Evolutionary conservation across 2,329 filamentous ascomycete species (phyloP), one percentile per base, ranked within the genome.

Genomic region (Thielaviopsis ethacetica): DNA sequence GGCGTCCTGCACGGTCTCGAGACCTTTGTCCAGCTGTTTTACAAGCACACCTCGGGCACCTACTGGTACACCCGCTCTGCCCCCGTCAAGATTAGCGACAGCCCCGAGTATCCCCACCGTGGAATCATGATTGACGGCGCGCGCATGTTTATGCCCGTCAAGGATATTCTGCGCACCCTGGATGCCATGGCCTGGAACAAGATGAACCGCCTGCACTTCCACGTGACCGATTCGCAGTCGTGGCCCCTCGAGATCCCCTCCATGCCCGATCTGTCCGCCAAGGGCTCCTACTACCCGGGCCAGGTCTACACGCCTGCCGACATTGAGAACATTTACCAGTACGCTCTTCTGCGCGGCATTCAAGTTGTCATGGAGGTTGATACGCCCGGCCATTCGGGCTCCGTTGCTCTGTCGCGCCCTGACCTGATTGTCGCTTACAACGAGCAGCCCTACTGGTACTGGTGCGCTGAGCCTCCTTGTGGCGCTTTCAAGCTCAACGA

Each of bases 181-280:
- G 86, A 94, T 66, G 85, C 82, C 49, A 71, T 86, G 63, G 75
- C 85, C 1, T 89, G 82, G 78, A 88, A 84, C 73, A 93, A 94
- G 73, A 79, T 93, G 75, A 93, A 93, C 71, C 77, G 83, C 5
- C 76, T 94, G 59, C 88, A 93, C 70, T 74, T 91, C 58, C 88
- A 94, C 72, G 77, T 85, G 60, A 93, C 87, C 4, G 88, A 94
- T 69, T 83, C 85, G 17, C 88, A 94, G 70, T 87, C 87, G 3
- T 94, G 88, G 85, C 89, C 89, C 0, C 74, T 95, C 24, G 87
- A 89, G 64, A 84, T 95, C 55, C 86, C 87, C 0, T 71, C 85
- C 2, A 71, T 95, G 62, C 86, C 89, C 3, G 78, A 84, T 61
- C 75, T 95, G 1, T 77, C 88, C 2, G 70, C 75, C 57, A 84